A percentile compares a stretch with the other conserved stretches of the same genome.
Conservation (phyloP, 768 basidiomycete species). For the Hericium erinaceus region DNA sequence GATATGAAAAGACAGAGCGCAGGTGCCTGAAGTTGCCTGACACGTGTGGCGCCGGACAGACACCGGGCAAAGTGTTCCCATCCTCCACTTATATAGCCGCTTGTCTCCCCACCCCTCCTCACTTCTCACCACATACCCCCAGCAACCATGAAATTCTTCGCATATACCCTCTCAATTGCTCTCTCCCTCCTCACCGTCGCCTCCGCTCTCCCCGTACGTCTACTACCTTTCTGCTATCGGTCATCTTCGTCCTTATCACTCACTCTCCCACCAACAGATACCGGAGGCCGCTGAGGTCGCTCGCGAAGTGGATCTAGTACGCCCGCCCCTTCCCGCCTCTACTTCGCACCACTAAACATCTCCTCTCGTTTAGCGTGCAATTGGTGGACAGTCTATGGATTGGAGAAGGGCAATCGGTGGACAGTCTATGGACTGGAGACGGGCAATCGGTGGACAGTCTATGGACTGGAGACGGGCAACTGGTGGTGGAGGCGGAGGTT, state of each 20-base stretch:
- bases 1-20: not conserved
- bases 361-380: not conserved
- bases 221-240: conserved; percentile 9
- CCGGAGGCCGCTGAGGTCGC: not conserved
- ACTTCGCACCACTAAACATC: no score
- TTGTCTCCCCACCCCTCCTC: not conserved
- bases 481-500: conserved; percentile 7
- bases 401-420: conserved; percentile 6
- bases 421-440: not conserved
- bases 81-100: not conserved
- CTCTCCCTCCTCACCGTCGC: conserved; percentile 17
- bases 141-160: conserved; percentile 13
- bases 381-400: not conserved
- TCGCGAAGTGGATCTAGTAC: not conserved
- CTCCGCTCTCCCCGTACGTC: conserved; percentile 16
- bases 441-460: not conserved
- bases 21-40: conserved; percentile 1
- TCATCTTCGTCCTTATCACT: not conserved
- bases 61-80: not conserved
- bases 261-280: not conserved
- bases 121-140: not conserved
- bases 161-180: conserved; percentile 2
- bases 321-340: not conserved
- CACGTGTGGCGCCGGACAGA: conserved; percentile 2
- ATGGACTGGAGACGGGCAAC: conserved; percentile 3